Conservation (phyloP, 163 green algal genomes). For the Smithsoniella earleae region DNA sequence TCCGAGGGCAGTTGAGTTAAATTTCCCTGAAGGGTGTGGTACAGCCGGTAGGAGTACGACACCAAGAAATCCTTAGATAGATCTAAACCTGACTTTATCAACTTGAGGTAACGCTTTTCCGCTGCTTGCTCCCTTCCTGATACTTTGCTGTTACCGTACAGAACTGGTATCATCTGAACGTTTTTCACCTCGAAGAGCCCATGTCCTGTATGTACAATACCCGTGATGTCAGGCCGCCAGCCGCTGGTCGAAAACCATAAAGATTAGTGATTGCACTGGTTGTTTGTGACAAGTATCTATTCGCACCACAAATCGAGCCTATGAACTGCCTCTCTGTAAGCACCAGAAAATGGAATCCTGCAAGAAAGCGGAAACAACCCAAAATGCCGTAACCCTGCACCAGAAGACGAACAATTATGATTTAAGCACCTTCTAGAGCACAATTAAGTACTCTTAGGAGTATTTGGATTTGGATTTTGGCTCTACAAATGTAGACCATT, state of each 20-base stretch:
- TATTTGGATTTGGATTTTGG: neutral
- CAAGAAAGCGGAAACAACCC: constrained; percentile 77
- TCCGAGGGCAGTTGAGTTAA: constrained; percentile 36
- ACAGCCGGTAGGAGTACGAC: constrained; percentile 76
- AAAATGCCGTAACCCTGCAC: constrained; percentile 63
- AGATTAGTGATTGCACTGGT: neutral
- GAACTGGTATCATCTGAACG: neutral
- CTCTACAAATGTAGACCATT: neutral
- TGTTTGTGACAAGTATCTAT: neutral
- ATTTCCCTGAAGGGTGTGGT: constrained; percentile 73
- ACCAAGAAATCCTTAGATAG: constrained; percentile 91
- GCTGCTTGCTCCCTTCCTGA: constrained; percentile 25
- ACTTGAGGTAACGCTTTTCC: constrained; percentile 58
- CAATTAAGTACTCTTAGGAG: constrained; percentile 21
- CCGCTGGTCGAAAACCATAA: too few species aligned
- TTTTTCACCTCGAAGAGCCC: constrained; percentile 19
- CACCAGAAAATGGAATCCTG: constrained; percentile 80
- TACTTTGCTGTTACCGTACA: neutral
- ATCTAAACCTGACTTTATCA: constrained; percentile 71
- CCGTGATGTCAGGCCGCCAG: too few species aligned
- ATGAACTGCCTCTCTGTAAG: constrained; percentile 53
- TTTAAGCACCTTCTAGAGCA: neutral
- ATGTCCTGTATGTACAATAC: neutral
- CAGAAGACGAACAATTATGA: neutral
- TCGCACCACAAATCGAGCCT: constrained; percentile 42